Evolutionary conservation across 495 filamentous ascomycete species (phyloP), one percentile per base, ranked within the genome.

Genomic region (Friedmanniomyces endolithicus): DNA sequence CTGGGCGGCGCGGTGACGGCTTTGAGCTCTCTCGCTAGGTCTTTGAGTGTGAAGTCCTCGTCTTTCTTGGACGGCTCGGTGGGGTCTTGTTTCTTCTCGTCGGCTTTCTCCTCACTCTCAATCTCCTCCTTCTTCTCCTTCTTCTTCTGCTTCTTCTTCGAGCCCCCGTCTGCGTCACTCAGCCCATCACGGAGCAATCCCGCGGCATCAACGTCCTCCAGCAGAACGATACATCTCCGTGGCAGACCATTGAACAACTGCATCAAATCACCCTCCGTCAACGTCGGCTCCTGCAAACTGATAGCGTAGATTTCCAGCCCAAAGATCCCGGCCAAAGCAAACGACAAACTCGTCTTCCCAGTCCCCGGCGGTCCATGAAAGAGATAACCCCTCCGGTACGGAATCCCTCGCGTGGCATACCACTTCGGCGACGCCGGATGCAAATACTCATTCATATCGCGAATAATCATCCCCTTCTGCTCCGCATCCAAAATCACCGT

Each of bases 371-470:
- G 63, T 1, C 70, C 70, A 49, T 68, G 60, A 48, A 72, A 72
- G 22, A 72, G 63, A 55, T 71, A 71, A 14, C 70, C 70, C 1
- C 70, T 56, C n/a, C 70, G 58, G 45, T 72, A 72, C 0, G 70
- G 70, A 14, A 72, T 69, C 16, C 70, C 88, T 0, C 86, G 75
- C 47, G 82, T 81, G 0, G 84, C 79, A 59, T 92, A 92, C 88
- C 88, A 95, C 14, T 67, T 64, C 46, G 67, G 67, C 1, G 84
- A 89, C 1, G 74, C 71, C 0, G 85, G 82, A 53, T 88, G 82
- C 7, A 95, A 71, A 61, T 90, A 96, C 61, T 95, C 88, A 67
- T 88, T 88, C 65, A 95, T 86, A 66, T 96, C 90, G 16, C 74
- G 68, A 29, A 94, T 67, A 19, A 95, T 75, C 24, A 72, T 74